phyloP scores from a whole-genome alignment of 345 rosid species.

The Ricinus communis region DNA sequence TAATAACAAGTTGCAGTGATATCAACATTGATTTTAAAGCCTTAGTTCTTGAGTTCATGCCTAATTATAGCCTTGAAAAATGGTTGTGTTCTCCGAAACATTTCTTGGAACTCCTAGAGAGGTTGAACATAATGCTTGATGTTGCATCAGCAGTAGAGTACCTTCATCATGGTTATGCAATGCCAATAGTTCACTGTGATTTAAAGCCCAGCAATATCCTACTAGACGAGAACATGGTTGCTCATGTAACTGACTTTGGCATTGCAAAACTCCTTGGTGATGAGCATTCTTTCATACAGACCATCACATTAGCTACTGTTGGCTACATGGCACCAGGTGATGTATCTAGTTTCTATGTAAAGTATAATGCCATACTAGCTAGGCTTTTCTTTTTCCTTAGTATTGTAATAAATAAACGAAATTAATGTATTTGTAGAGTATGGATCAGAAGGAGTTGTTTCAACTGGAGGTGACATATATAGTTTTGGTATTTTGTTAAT shows the following conservation, averaged over 20 bases:
- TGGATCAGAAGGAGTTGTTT: background rate
- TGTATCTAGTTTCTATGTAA: background rate
- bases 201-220: background rate
- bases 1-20: constrained; percentile 7
- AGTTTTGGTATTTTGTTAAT: constrained; percentile 2
- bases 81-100: constrained; percentile 19
- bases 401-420: background rate
- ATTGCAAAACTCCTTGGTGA: constrained; percentile 5
- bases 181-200: background rate
- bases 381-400: background rate
- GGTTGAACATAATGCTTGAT: constrained; percentile 15
- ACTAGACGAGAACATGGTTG: background rate
- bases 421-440: background rate
- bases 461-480: background rate
- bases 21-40: constrained; percentile 7
- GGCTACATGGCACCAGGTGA: constrained; percentile 18
- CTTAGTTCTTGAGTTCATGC: constrained; percentile 15
- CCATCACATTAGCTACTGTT: background rate
- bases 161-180: background rate
- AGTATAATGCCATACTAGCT: no score
- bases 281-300: background rate
- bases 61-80: constrained; percentile 18
- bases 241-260: constrained; percentile 14
- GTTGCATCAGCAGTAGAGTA: constrained; percentile 6
- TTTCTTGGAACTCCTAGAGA: constrained; percentile 4